These are phyloP conservation scores for Ensete ventricosum DNA, from an alignment of 176 grass and related monocot species.

Conservation along the genomic window DNA sequence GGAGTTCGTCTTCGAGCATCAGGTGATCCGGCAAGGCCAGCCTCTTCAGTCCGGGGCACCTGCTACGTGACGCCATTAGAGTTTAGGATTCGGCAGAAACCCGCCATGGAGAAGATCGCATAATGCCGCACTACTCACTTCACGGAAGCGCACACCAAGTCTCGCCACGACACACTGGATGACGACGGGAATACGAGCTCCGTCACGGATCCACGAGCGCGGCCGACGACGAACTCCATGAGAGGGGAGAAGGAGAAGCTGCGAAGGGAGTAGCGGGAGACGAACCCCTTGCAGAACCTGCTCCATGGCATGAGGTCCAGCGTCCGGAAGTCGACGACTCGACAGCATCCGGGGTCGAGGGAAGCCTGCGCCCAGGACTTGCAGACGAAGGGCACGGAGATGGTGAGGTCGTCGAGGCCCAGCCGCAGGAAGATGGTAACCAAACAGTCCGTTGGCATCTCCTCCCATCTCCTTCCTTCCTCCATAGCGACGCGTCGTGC, in stretches of 20 bases:
- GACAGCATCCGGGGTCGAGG: conserved; percentile 51
- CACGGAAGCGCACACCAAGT: not conserved
- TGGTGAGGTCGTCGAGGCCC: conserved; percentile 45
- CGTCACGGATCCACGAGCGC: not conserved
- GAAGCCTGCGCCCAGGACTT: conserved; percentile 45
- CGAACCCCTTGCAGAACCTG: conserved; percentile 30
- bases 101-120: not conserved
- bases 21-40: conserved; percentile 2
- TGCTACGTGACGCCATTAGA: not conserved
- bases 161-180: not conserved
- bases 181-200: conserved; percentile 1
- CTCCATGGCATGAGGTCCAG: conserved; percentile 71
- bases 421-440: conserved; percentile 43
- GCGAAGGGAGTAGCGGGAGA: conserved; percentile 10
- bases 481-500: not conserved
- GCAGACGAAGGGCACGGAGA: conserved; percentile 58
- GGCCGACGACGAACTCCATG: not conserved
- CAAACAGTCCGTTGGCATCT: conserved; percentile 66
- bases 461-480: conserved; percentile 37
- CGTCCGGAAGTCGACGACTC: conserved; percentile 49
- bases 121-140: not conserved
- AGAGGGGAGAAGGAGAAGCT: conserved; percentile 28
- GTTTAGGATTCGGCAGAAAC: not conserved
- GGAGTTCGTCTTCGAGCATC: conserved; percentile 10
- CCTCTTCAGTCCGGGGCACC: not conserved